Conservation (phyloP, 805 yeast genomes). For the Candida gorgasii region DNA sequence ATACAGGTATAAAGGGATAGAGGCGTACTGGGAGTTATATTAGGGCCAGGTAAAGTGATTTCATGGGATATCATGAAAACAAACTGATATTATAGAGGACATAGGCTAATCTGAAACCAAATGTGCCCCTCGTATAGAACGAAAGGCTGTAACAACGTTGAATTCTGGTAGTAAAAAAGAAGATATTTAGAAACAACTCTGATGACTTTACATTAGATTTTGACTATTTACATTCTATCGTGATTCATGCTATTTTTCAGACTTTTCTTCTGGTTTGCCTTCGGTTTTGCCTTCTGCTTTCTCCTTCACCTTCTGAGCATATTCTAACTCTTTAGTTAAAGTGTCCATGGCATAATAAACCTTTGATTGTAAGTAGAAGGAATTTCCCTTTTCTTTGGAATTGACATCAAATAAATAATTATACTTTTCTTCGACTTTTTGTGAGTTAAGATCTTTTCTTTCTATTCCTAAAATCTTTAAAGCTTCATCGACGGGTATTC, state of each 20-base stretch:
- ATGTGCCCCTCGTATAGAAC: no score
- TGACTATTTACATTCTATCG: slow-evolving; percentile 6
- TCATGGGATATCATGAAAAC: no score
- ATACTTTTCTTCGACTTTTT: slow-evolving; percentile 68
- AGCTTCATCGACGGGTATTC: slow-evolving; percentile 86
- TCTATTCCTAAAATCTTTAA: slow-evolving; percentile 86
- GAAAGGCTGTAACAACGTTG: no score
- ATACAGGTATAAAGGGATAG: background rate
- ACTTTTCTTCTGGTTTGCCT: slow-evolving; percentile 6
- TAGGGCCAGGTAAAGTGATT: no score
- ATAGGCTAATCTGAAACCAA: no score
- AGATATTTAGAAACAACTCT: background rate
- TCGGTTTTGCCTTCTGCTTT: background rate
- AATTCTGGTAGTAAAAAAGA: background rate
- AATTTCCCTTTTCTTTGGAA: slow-evolving; percentile 93
- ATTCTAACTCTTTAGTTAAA: slow-evolving; percentile 73
- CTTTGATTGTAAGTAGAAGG: slow-evolving; percentile 90
- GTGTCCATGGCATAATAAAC: slow-evolving; percentile 94
- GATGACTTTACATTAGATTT: background rate
- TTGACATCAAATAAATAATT: slow-evolving; percentile 84
- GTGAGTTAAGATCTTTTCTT: slow-evolving; percentile 50
- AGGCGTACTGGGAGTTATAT: no score
- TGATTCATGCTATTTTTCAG: slow-evolving; percentile 3
- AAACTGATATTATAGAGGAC: no score
- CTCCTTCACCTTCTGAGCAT: slow-evolving; percentile 45